These are phyloP conservation scores for Lolium multiflorum DNA, from an alignment of 176 grass and related monocot genomes.

Conservation along the genomic window DNA sequence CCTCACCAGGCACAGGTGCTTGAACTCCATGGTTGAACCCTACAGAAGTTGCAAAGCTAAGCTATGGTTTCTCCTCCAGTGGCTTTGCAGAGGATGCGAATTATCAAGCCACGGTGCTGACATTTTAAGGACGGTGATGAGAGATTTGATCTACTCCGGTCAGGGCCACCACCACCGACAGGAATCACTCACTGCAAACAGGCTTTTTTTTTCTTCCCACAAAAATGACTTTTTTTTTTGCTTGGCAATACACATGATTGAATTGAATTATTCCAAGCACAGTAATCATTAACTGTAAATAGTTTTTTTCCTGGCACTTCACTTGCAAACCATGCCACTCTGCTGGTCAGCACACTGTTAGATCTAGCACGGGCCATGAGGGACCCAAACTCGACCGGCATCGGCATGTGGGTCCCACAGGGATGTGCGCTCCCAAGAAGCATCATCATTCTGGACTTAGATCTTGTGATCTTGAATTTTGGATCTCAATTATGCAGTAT, in stretches of 20 bases:
- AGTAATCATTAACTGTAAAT: neutral
- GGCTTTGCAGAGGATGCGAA: conserved; percentile 17
- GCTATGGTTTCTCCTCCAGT: neutral
- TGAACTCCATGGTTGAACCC: conserved; percentile 54
- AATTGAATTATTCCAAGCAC: conserved; percentile 51
- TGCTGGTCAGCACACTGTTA: conserved; percentile 22
- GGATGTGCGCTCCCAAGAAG: conserved; percentile 5
- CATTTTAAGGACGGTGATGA: conserved; percentile 39
- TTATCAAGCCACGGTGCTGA: conserved; percentile 36
- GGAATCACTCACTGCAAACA: conserved; percentile 3
- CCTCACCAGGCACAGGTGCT: conserved; percentile 66
- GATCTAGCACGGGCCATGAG: too few species aligned
- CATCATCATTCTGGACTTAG: neutral
- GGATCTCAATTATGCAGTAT: conserved; percentile 10
- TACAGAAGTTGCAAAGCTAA: neutral
- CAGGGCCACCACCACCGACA: conserved; percentile 43
- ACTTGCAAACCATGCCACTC: conserved; percentile 21
- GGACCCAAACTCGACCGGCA: conserved; percentile 18
- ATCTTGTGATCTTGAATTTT: conserved; percentile 11
- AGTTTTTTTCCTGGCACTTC: neutral
- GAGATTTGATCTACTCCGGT: conserved; percentile 35
- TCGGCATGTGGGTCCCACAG: neutral
- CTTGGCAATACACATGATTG: neutral
- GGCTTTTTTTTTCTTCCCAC: neutral
- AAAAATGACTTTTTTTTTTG: neutral